These are phyloP conservation scores for Porcisia hertigi DNA, from an alignment of 208 protist species.

Conservation along the genomic window DNA sequence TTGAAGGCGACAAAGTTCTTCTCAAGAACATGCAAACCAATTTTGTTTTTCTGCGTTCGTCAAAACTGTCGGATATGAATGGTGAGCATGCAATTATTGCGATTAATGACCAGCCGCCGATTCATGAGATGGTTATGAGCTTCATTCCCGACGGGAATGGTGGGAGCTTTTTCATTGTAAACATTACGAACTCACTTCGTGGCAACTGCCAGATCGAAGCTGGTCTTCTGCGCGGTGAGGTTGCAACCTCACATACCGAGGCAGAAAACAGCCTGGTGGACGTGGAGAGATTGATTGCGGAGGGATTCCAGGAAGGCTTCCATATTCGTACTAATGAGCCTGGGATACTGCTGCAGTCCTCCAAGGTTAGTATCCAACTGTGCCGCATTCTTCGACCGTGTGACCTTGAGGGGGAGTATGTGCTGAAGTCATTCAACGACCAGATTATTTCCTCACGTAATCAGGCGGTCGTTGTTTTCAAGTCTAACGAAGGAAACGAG, in stretches of 20 bases:
- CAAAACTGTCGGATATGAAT: slow-evolving; percentile 45
- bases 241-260: slow-evolving; percentile 48
- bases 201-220: slow-evolving; percentile 56
- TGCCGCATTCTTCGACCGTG: slow-evolving; percentile 39
- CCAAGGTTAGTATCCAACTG: slow-evolving; percentile 41
- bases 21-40: slow-evolving; percentile 52
- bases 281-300: slow-evolving; percentile 47
- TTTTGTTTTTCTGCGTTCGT: slow-evolving; percentile 42
- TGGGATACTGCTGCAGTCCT: slow-evolving; percentile 41
- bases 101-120: slow-evolving; percentile 54
- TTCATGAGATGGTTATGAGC: slow-evolving; percentile 44
- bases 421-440: slow-evolving; percentile 64
- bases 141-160: slow-evolving; percentile 44
- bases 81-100: slow-evolving; percentile 63
- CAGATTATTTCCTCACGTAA: slow-evolving; percentile 25
- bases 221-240: slow-evolving; percentile 41
- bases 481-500: slow-evolving; percentile 23
- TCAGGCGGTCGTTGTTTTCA: slow-evolving; percentile 51
- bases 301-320: slow-evolving; percentile 45
- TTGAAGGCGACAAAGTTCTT: slow-evolving; percentile 41
- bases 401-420: slow-evolving; percentile 57
- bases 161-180: slow-evolving; percentile 47
- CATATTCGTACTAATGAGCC: slow-evolving; percentile 37
- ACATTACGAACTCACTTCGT: slow-evolving; percentile 56
- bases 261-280: slow-evolving; percentile 31